A percentile compares a stretch with the other conserved stretches of the same genome.
Evolutionary conservation across 768 basidiomycete genomes (phyloP).

Genomic region (Mycena galericulata): DNA sequence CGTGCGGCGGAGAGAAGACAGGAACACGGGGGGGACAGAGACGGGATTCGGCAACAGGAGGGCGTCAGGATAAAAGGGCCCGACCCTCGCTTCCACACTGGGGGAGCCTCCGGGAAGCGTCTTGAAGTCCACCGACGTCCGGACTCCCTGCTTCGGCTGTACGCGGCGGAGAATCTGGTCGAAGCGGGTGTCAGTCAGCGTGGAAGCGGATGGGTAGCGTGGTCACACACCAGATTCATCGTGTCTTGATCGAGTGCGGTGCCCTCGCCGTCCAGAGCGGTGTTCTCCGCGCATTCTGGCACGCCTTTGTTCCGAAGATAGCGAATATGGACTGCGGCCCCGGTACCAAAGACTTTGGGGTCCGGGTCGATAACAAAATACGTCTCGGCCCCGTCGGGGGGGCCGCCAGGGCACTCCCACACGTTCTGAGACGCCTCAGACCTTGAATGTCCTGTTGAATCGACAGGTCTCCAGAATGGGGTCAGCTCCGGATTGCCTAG

Average conservation of each 20-base stretch:
- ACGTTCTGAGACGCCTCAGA: neutral
- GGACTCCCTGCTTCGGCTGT: neutral
- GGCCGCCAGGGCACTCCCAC: neutral
- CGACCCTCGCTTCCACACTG: neutral
- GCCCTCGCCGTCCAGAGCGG: neutral
- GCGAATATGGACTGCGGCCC: neutral
- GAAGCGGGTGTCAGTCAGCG: neutral
- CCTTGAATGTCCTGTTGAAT: neutral
- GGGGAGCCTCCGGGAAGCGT: slow-evolving; percentile 13
- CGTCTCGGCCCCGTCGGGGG: neutral
- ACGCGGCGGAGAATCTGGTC: slow-evolving; percentile 10
- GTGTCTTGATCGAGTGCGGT: neutral
- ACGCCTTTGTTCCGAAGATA: neutral
- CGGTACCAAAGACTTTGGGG: slow-evolving; percentile 10
- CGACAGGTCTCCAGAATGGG: neutral
- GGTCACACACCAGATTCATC: slow-evolving; percentile 5
- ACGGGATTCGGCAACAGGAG: neutral
- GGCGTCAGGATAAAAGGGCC: neutral
- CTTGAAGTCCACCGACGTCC: neutral
- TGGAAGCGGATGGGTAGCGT: neutral
- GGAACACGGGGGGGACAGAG: neutral
- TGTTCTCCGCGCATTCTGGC: slow-evolving; percentile 12
- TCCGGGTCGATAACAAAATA: slow-evolving; percentile 4
- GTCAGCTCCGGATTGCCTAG: slow-evolving; percentile 12
- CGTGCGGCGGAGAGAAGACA: slow-evolving; percentile 6